Conservation (phyloP, 768 basidiomycete genomes). For the Mrakia hoshinonis region DNA sequence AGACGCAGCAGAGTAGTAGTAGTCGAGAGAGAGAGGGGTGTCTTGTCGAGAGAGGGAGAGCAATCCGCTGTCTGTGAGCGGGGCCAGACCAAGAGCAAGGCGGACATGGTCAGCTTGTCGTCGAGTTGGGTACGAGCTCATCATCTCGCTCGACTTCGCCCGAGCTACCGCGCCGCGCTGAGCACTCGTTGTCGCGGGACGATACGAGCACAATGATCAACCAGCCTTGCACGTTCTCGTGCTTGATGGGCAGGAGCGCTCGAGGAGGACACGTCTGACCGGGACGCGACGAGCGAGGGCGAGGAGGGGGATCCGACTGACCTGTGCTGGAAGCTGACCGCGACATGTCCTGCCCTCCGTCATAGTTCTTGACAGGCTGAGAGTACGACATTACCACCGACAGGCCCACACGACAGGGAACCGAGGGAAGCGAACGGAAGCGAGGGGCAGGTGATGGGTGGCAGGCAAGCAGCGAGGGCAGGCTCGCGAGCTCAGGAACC, state of each 20-base stretch:
- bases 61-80: background rate
- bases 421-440: constrained; percentile 48
- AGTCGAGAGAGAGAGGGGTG: constrained; percentile 4
- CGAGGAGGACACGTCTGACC: too few relatives aligned
- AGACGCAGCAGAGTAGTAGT: constrained; percentile 10
- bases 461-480: constrained; percentile 58
- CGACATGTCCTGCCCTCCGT: background rate
- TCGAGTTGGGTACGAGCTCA: background rate
- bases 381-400: constrained; percentile 26
- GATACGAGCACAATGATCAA: too few relatives aligned
- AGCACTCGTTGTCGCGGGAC: too few relatives aligned
- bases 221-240: too few relatives aligned
- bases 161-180: too few relatives aligned
- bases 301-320: background rate
- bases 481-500: too few relatives aligned
- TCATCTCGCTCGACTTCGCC: background rate
- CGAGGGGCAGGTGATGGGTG: constrained; percentile 35
- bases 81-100: background rate
- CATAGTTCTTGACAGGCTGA: constrained; percentile 3
- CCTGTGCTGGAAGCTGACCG: background rate
- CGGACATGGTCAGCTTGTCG: too few relatives aligned
- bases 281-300: background rate
- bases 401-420: constrained; percentile 53
- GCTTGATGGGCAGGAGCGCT: too few relatives aligned
- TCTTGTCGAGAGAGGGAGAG: constrained; percentile 11